Evolutionary conservation across 2,329 filamentous ascomycete genomes (phyloP).

Genomic region (Beauveria bassiana): DNA sequence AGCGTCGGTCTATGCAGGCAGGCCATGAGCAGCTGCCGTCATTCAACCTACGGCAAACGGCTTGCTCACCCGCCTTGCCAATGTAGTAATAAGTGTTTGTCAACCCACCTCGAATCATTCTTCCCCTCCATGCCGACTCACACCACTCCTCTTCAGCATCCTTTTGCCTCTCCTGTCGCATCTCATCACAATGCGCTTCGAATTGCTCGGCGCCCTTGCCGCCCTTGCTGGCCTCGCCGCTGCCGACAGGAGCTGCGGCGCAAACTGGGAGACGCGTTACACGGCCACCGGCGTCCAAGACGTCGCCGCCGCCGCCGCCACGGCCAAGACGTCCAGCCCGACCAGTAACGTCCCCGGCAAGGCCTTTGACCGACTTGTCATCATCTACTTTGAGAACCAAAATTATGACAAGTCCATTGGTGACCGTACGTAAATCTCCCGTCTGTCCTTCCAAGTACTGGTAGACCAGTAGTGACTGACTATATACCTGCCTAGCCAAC

Average conservation of each 20-base stretch:
- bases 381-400: slow-evolving; percentile 74
- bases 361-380: slow-evolving; percentile 63
- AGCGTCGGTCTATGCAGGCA: not conserved
- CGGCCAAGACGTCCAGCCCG: slow-evolving; percentile 51
- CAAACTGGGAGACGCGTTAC: slow-evolving; percentile 32
- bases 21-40: too few relatives aligned
- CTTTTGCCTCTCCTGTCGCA: not conserved
- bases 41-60: too few relatives aligned
- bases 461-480: not conserved
- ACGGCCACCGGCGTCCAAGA: slow-evolving; percentile 44
- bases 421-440: slow-evolving; percentile 42
- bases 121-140: not conserved
- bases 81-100: not conserved
- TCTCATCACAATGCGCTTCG: slow-evolving; percentile 4
- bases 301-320: slow-evolving; percentile 50
- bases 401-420: slow-evolving; percentile 56
- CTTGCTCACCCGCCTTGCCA: not conserved
- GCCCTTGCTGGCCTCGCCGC: slow-evolving; percentile 20
- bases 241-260: slow-evolving; percentile 15
- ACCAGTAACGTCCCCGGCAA: slow-evolving; percentile 60
- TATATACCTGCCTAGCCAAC: slow-evolving; percentile 18
- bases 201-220: slow-evolving; percentile 15
- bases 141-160: not conserved
- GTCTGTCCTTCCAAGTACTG: not conserved
- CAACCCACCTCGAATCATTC: not conserved